Evolutionary conservation across 371 early-diverging fungal species (phyloP).

Genomic region (Umbelopsis sp.): DNA sequence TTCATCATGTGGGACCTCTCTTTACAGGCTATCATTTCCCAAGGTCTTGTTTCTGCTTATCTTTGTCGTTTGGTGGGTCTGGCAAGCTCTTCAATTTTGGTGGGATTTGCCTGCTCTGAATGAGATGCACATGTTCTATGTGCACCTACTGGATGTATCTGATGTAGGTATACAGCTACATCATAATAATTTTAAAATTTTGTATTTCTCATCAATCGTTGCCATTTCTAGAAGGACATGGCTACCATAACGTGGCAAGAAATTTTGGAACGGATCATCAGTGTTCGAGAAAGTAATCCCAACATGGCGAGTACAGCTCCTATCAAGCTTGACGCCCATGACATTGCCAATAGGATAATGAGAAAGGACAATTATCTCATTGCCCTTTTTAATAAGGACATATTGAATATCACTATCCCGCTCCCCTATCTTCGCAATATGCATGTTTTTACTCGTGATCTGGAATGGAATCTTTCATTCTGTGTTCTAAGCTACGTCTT

Average conservation of each 20-base stretch:
- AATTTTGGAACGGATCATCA: constrained; percentile 71
- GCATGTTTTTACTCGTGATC: constrained; percentile 76
- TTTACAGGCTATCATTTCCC: constrained; percentile 25
- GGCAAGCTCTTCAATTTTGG: constrained; percentile 69
- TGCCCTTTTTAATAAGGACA: constrained; percentile 91
- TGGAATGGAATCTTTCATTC: constrained; percentile 92
- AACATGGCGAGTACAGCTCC: constrained; percentile 54
- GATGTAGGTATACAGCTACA: constrained; percentile 57
- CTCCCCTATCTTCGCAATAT: constrained; percentile 47
- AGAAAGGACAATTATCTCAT: constrained; percentile 97
- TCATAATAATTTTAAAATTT: not conserved
- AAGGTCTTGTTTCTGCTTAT: constrained; percentile 54
- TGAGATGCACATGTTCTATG: constrained; percentile 88
- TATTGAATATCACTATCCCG: constrained; percentile 80
- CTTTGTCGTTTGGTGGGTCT: constrained; percentile 76
- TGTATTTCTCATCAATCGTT: not conserved
- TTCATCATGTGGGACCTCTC: not conserved
- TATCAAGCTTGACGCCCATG: constrained; percentile 81
- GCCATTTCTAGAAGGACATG: constrained; percentile 64
- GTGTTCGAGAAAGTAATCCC: constrained; percentile 72
- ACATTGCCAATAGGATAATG: constrained; percentile 92
- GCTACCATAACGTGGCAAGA: constrained; percentile 81
- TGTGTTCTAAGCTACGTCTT: constrained; percentile 87
- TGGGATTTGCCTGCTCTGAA: constrained; percentile 72
- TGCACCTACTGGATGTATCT: constrained; percentile 77